Conservation (phyloP, 306 rosid species). For the Pyrus betulifolia region DNA sequence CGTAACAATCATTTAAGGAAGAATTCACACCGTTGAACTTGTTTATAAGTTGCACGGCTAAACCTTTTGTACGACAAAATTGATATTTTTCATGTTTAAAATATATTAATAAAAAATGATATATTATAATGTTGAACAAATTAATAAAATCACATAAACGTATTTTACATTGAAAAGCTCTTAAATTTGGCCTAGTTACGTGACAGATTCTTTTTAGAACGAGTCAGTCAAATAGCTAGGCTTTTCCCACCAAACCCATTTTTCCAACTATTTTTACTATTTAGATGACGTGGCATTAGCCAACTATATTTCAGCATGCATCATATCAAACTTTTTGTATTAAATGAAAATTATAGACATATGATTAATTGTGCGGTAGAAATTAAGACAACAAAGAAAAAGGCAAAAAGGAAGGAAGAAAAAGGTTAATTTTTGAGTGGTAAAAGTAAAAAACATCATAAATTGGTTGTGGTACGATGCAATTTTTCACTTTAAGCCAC, state of each 20-base stretch:
- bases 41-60: too few relatives aligned
- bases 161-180: too few relatives aligned
- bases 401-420: neutral
- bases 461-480: neutral
- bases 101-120: too few relatives aligned
- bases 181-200: neutral
- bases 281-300: neutral
- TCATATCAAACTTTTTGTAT: constrained; percentile 7
- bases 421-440: neutral
- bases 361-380: constrained; percentile 1
- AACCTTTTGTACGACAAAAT: too few relatives aligned
- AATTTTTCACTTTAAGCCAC: constrained; percentile 12
- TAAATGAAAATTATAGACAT: constrained; percentile 16
- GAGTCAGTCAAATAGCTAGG: neutral
- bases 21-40: too few relatives aligned
- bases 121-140: too few relatives aligned
- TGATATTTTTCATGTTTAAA: too few relatives aligned
- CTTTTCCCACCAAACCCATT: neutral
- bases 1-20: too few relatives aligned
- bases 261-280: neutral
- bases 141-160: too few relatives aligned
- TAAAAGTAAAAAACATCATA: neutral
- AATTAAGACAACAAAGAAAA: neutral
- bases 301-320: constrained; percentile 1
- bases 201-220: neutral